Percentiles rank a stretch among this genome's conserved stretches.
Evolutionary conservation across 306 rosid species (phyloP).

Genomic region (Canavalia ensiformis): DNA sequence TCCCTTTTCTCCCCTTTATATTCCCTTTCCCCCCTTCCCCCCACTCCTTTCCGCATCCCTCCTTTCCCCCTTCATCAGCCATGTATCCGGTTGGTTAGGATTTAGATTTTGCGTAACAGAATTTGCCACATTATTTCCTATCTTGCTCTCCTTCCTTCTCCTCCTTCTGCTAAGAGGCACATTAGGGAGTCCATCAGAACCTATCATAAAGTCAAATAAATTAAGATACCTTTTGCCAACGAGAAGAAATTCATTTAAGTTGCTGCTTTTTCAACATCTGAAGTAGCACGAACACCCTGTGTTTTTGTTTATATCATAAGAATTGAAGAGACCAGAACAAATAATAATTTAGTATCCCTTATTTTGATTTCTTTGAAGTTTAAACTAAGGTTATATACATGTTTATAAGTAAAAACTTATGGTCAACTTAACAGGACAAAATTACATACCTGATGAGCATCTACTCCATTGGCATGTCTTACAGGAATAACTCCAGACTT

Average conservation of each 20-base stretch:
- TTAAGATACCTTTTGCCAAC: no score
- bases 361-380: background rate
- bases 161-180: no score
- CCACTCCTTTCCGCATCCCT: no score
- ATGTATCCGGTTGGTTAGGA: no score
- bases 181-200: no score
- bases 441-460: constrained; percentile 71
- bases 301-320: constrained; percentile 21
- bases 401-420: background rate
- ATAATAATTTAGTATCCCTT: constrained; percentile 18
- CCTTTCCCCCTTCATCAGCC: no score
- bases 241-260: background rate
- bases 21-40: no score
- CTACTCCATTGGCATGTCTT: constrained; percentile 80
- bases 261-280: constrained; percentile 70
- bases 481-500: constrained; percentile 70
- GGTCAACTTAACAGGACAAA: constrained; percentile 30
- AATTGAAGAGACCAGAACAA: constrained; percentile 36
- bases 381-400: constrained; percentile 13
- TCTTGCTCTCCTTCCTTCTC: no score
- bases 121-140: no score
- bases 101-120: no score
- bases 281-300: constrained; percentile 71
- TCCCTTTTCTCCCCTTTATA: no score
- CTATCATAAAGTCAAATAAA: no score